These are phyloP conservation scores for Taphrina communis DNA, from an alignment of 1,139 yeast species.

Conservation along the genomic window DNA sequence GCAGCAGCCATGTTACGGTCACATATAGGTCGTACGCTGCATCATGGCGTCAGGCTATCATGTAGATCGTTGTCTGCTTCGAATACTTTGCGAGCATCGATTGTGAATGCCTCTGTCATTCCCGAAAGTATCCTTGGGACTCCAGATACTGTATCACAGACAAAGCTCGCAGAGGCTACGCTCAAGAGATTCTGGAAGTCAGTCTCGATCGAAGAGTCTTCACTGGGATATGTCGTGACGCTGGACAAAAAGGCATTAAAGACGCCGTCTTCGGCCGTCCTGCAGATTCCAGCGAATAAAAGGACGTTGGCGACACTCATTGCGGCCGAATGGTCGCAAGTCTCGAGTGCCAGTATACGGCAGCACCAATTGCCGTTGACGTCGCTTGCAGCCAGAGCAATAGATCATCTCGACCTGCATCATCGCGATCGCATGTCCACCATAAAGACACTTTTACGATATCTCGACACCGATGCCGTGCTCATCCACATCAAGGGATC, in stretches of 20 bases:
- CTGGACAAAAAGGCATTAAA: slow-evolving; percentile 77
- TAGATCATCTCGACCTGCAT: slow-evolving; percentile 58
- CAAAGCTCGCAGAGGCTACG: slow-evolving; percentile 74
- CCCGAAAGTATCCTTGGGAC: background rate
- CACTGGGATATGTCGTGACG: slow-evolving; percentile 59
- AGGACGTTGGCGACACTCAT: slow-evolving; percentile 72
- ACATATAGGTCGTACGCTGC: background rate
- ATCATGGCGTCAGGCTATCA: background rate
- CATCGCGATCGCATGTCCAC: slow-evolving; percentile 41
- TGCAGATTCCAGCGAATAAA: slow-evolving; percentile 68
- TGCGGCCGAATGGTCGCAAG: slow-evolving; percentile 84
- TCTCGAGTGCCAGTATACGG: slow-evolving; percentile 73
- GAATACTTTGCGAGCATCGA: slow-evolving; percentile 6
- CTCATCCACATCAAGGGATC: slow-evolving; percentile 84
- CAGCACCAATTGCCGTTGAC: slow-evolving; percentile 86
- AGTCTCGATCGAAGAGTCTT: slow-evolving; percentile 53
- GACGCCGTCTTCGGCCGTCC: slow-evolving; percentile 79
- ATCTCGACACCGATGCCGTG: slow-evolving; percentile 91
- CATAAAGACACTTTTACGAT: slow-evolving; percentile 60
- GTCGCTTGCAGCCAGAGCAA: slow-evolving; percentile 81
- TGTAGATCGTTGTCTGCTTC: background rate
- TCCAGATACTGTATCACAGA: slow-evolving; percentile 45
- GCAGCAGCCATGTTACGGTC: slow-evolving; percentile 4
- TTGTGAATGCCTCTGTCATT: slow-evolving; percentile 13
- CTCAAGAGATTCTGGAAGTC: slow-evolving; percentile 83